Evolutionary conservation across 257 asterid species (phyloP).

Genomic region (Ajuga chamaepitys): DNA sequence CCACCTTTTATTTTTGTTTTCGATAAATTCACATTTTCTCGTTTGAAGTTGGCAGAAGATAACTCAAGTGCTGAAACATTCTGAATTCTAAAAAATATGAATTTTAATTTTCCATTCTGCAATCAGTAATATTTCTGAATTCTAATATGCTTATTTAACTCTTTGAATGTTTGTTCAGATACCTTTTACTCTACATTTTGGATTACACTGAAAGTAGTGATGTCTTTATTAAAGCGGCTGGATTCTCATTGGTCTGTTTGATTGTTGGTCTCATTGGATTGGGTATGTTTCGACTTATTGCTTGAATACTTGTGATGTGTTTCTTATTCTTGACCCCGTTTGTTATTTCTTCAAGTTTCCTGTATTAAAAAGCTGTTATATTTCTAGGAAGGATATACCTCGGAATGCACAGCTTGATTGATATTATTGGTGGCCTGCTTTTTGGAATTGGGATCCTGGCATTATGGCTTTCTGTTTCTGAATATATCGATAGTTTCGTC

Average conservation of each 20-base stretch:
- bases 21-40: neutral
- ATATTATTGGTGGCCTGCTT: conserved; percentile 64
- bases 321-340: conserved; percentile 1
- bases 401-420: conserved; percentile 94
- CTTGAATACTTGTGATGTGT: neutral
- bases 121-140: neutral
- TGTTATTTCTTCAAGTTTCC: conserved; percentile 5
- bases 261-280: conserved; percentile 64
- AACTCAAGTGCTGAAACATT: neutral
- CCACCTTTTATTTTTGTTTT: neutral
- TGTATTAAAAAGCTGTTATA: neutral
- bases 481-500: conserved; percentile 51
- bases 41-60: neutral
- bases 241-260: conserved; percentile 42
- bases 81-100: neutral
- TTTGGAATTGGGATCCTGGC: conserved; percentile 68
- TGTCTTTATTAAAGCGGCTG: conserved; percentile 27
- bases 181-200: conserved; percentile 60
- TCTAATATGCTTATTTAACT: neutral
- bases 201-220: conserved; percentile 34
- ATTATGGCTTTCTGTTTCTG: conserved; percentile 65
- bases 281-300: conserved; percentile 38
- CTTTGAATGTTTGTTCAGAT: conserved; percentile 40
- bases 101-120: neutral
- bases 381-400: conserved; percentile 82